Conservation (phyloP, 2,329 filamentous ascomycete genomes). For the Fusarium cicatricum region DNA sequence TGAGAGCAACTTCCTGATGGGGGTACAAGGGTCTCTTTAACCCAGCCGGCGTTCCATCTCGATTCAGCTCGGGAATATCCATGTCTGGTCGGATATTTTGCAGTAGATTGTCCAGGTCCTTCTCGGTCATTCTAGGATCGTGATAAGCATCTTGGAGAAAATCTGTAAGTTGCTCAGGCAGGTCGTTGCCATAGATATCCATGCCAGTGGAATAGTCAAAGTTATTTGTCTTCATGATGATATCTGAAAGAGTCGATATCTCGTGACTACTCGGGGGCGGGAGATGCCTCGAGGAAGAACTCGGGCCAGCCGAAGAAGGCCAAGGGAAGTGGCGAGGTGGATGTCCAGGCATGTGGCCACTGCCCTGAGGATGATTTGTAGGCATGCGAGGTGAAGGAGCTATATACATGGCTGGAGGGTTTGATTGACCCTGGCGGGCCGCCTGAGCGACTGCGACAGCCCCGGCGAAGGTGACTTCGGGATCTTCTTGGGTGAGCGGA, state of each 20-base stretch:
- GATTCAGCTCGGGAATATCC: slow-evolving; percentile 67
- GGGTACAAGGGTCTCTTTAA: slow-evolving; percentile 76
- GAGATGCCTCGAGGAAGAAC: slow-evolving; percentile 4
- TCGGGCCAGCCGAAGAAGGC: neutral
- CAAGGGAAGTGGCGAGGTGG: neutral
- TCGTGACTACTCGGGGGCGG: neutral
- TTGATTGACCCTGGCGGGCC: slow-evolving; percentile 1
- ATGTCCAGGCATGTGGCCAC: neutral
- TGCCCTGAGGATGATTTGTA: neutral
- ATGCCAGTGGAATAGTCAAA: slow-evolving; percentile 49
- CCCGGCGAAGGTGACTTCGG: slow-evolving; percentile 11
- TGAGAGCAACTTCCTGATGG: slow-evolving; percentile 83
- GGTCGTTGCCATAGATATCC: slow-evolving; percentile 49
- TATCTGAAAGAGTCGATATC: slow-evolving; percentile 39
- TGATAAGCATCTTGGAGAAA: slow-evolving; percentile 49
- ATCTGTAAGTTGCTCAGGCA: slow-evolving; percentile 46
- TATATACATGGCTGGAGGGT: slow-evolving; percentile 2
- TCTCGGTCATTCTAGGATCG: slow-evolving; percentile 54
- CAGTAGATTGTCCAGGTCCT: slow-evolving; percentile 75
- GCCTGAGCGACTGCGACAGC: slow-evolving; percentile 2
- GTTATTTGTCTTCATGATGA: slow-evolving; percentile 50
- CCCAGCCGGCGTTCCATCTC: slow-evolving; percentile 73
- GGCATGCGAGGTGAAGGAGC: slow-evolving; percentile 20
- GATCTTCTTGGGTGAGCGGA: slow-evolving; percentile 4
- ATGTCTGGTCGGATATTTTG: slow-evolving; percentile 78